A percentile compares a stretch with the other conserved stretches of the same genome.
phyloP scores from a whole-genome alignment of 495 filamentous ascomycete species.

The Podospora tetraspora region DNA sequence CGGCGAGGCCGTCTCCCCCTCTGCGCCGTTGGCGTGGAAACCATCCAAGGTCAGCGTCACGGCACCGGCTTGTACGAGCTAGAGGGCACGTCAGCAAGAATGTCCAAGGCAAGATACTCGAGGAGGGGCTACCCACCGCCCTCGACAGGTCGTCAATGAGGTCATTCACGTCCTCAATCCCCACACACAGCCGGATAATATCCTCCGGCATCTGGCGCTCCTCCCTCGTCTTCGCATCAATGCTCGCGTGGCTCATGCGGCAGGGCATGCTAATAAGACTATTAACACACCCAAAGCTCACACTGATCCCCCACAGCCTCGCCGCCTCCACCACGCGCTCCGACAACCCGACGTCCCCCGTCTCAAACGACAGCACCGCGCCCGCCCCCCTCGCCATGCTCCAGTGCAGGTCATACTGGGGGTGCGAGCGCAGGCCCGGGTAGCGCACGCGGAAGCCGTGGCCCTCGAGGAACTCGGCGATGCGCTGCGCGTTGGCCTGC shows the following conservation, averaged over 20 bases:
- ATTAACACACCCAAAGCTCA: conserved; percentile 97
- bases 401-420: conserved; percentile 93
- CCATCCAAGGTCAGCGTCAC: conserved; percentile 78
- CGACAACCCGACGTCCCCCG: conserved; percentile 71
- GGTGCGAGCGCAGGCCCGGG: conserved; percentile 86
- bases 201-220: conserved; percentile 94
- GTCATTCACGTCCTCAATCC: conserved; percentile 91
- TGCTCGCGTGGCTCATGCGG: conserved; percentile 98
- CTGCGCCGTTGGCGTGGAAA: conserved; percentile 51
- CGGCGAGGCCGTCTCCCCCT: not conserved
- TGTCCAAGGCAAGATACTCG: not conserved
- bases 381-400: conserved; percentile 90
- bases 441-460: conserved; percentile 94
- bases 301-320: conserved; percentile 87
- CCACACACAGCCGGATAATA: conserved; percentile 89
- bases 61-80: conserved; percentile 92
- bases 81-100: conserved; percentile 12
- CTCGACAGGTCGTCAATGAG: conserved; percentile 86
- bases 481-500: conserved; percentile 81
- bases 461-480: conserved; percentile 85
- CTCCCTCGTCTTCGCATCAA: conserved; percentile 85
- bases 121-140: conserved; percentile 42
- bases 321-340: conserved; percentile 93
- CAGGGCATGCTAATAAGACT: conserved; percentile 98
- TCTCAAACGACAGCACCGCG: conserved; percentile 93